Evolutionary conservation across 176 grass and related monocot genomes (phyloP), one percentile per base, ranked within the genome.

Genomic region (Bolboschoenus planiculmis): DNA sequence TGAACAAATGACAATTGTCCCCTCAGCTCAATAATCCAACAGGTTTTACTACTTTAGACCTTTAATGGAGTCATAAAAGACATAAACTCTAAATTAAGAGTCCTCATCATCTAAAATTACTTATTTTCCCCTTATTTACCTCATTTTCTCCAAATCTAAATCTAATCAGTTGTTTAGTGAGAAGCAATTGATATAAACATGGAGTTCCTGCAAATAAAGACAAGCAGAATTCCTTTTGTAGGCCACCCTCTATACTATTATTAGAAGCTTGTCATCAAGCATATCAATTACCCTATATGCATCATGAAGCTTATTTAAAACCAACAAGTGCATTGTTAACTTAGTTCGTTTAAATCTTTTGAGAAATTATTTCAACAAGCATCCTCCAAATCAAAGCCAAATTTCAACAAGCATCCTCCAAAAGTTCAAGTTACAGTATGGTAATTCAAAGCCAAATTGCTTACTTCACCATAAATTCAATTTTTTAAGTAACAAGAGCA

Each of bases 381-480:
- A 37, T 67, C 5, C 18, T 44, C 13, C 13, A 74, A 47, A 43
- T 46, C 9, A 13, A 26, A 72, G 10, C 67, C 39, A 27, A 47
- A 46, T 43, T 56, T 34, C 15, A 81, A 36, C 13, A 58, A 56
- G 50, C 7, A 37, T 57, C 7, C 34, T 23, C 29, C 54, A 59
- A 80, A 80, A 80, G 55, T 30, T 35, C 78, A 80, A 60, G 54
- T 80, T 59, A 54, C 31, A 58, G 13, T 31, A 27, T 65, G 56
- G 4, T 63, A 44, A 82, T 66, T 35, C 84, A 64, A 85, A 80
- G 43, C 13, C 75, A 80, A 80, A 40, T 85, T 29, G 68, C 26
- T 85, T 55, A 68, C 58, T 80, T 55, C 74, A 15, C 20, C 26
- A 85, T 79, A 58, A 23, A 7, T 81, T 43, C 36, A 80, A 58